Evolutionary conservation across 2,329 filamentous ascomycete genomes (phyloP), one percentile per base, ranked within the genome.

Genomic region (Alternaria sp.): DNA sequence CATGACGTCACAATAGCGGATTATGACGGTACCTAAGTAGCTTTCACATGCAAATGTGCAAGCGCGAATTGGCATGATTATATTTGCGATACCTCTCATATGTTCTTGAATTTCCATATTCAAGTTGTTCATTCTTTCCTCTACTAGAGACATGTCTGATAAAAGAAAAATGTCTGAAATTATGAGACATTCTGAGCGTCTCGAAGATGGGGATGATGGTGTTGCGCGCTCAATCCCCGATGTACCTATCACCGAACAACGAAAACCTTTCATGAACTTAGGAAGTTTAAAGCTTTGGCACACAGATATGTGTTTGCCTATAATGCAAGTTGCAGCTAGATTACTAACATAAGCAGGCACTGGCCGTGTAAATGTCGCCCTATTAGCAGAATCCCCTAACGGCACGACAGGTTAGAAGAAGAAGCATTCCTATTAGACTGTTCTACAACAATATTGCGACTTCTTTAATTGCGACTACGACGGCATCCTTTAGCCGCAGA

Each of bases 391-490:
- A 31, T 46, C 33, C 0, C 51, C 41, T 3, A 11, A 46, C 21
- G 51, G 51, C 11, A 54, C 51, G 23, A 31, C 36, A 7, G 41
- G 24, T 10, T 54, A 41, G 51, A 45, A 37, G 23, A 33, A 54
- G 13, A 31, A 53, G 40, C 51, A 53, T n/a, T 53, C 51, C 3
- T 40, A 53, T 2, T 31, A 53, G 9, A 53, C 51, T 13, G 51
- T 53, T 4, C 40, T 53, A 11, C 51, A 84, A 65, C 83, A 86
- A 29, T 84, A 86, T 68, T 78, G 79, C 65, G 74, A 75, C 26
- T 85, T 83, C 75, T 86, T 82, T 62, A 84, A 86, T 67, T 64
- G 72, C n/a, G 83, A 85, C 66, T 63, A 71, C 29, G 84, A 85
- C 66, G 81, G 81, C 24, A 72, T 85, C 21, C 81, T 85, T 60